These are phyloP conservation scores for Daedaleopsis sinensis DNA, from an alignment of 768 basidiomycete species.

Conservation along the genomic window DNA sequence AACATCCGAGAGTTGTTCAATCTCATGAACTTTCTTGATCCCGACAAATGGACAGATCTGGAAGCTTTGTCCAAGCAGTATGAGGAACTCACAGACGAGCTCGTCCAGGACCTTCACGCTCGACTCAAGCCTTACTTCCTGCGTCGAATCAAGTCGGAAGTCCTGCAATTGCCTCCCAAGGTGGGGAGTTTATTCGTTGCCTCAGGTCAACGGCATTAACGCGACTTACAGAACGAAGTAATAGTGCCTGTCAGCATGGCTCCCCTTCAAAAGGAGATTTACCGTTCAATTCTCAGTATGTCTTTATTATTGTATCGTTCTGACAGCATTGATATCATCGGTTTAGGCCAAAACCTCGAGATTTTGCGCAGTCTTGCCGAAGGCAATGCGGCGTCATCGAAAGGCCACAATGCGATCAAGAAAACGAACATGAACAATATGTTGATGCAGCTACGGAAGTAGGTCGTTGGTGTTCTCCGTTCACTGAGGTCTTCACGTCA, in stretches of 20 bases:
- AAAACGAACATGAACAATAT: conserved; percentile 77
- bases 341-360: conserved; percentile 68
- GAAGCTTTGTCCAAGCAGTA: conserved; percentile 74
- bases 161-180: conserved; percentile 90
- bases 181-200: conserved; percentile 40
- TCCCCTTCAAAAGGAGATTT: conserved; percentile 84
- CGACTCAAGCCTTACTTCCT: conserved; percentile 89
- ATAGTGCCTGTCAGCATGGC: conserved; percentile 91
- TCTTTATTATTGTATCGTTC: conserved; percentile 17
- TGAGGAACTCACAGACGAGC: conserved; percentile 76
- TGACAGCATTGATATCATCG: neutral
- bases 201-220: neutral
- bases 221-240: conserved; percentile 70
- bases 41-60: conserved; percentile 73
- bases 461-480: conserved; percentile 29
- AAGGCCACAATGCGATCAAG: conserved; percentile 32
- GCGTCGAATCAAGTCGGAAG: conserved; percentile 91
- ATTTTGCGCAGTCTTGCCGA: conserved; percentile 63
- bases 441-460: conserved; percentile 89
- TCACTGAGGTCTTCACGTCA: neutral
- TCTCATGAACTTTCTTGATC: conserved; percentile 94
- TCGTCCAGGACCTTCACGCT: conserved; percentile 77
- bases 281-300: conserved; percentile 80
- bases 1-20: conserved; percentile 97
- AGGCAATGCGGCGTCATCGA: conserved; percentile 36